Base-by-base conservation (phyloP, 2,329 filamentous ascomycete species). In the Davidsoniella virescens region DNA sequence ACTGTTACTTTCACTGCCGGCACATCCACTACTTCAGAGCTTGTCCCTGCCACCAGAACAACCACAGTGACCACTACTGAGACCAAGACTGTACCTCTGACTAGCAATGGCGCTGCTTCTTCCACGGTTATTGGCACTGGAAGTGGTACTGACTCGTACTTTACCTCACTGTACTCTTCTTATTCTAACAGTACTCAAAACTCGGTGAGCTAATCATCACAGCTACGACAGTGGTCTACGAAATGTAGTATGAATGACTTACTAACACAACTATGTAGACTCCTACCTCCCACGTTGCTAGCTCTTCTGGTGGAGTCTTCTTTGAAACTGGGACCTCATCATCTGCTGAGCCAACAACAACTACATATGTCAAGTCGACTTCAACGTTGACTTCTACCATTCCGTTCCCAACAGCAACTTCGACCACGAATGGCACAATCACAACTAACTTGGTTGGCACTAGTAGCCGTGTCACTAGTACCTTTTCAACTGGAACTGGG, bases 41-140 rank as follows among this genome's bases (percentile, higher is more conserved):
- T 20, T n/a, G 37, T 14, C 39, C 14, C 17, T 26, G 41, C 12
- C n/a, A 7, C 23, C 7, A 29, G 26, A 5, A 41, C 39, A 16
- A 18, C 38, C 12, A 47, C 44, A 12, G 44, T 37, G 16, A 47
- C 44, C 29, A 39, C 36, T 18, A 37, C 36, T 29, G 29, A 47
- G 44, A 46, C 44, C 29, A 36, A 51, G 38, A 29, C 44, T 20
- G 38, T 43, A 37, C 38, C 50, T 39, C 16, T 50, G 8, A 53
- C 47, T 20, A 16, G 44, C 14, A 50, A 41, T 16, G 48, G 44
- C 14, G 44, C 41, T 16, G 48, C 39, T 29, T 16, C 41, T 36
- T 20, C 41, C 3, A 18, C 36, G 3, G 29, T 33, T 14, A 14
- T 16, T 6, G 44, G 18, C 37, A 39, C 44, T 39, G 10, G 26